Base-by-base conservation (phyloP, 345 rosid genomes). In the Erucastrum elatum region DNA sequence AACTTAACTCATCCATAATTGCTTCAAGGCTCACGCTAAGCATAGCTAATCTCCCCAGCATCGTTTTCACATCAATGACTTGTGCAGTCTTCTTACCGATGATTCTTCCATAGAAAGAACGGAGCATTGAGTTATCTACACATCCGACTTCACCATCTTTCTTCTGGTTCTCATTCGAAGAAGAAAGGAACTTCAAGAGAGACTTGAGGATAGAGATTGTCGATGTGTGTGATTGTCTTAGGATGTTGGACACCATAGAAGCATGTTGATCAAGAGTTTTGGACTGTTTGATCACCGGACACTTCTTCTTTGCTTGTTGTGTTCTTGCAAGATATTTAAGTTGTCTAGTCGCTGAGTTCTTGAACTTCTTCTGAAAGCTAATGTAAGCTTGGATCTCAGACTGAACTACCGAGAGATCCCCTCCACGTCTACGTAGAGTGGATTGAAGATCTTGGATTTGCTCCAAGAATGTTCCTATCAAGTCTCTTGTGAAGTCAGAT, bases 371-470 rank as follows among this genome's bases (percentile, higher is more conserved):
- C 90, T 84, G 82, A 82, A 89, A 75, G 25, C 1, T 70, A 41
- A 55, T 55, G 76, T 13, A 80, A 75, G 76, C 29, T 66, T 34
- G 55, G 46, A 86, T 74, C 69, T 88, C 90, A 17, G 86, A 77
- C 53, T 73, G 82, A 39, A 87, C 44, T 13, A 72, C 76, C 0
- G 77, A 81, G 63, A 78, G 37, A 60, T 70, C 69, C 30, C 87
- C 79, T 7, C 84, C 78, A 9, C 83, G 83, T 74, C 93, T 78
- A n/a, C 93, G 86, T 0, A 89, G 46, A 80, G 84, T 72, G 13
- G 93, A 89, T 66, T 87, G 89, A 78, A 89, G 86, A 9, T 63
- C 44, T 64, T 76, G 84, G 31, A 86, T 74, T 64, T 77, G 72
- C 68, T 84, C 83, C 56, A 81, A 78, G 85, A 83, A 83, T 60